These are phyloP conservation scores for Tolypocladium capitatum DNA, from an alignment of 2,329 filamentous ascomycete species.

Conservation along the genomic window DNA sequence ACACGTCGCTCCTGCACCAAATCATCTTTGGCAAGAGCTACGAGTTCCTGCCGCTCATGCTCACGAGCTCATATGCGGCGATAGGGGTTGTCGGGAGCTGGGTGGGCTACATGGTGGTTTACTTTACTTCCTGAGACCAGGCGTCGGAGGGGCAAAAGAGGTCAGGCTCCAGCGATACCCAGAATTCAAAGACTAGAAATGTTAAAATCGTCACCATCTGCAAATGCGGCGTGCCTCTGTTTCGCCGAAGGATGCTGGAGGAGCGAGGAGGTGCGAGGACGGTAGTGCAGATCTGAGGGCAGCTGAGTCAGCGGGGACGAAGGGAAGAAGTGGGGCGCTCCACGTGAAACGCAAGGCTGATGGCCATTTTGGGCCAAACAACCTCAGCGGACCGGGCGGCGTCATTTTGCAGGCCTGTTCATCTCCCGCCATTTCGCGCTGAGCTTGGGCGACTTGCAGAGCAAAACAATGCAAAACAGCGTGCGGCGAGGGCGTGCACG, in stretches of 20 bases:
- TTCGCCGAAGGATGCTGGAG: background rate
- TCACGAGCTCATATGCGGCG: conserved; percentile 87
- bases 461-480: background rate
- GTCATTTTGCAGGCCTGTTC: background rate
- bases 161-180: conserved; percentile 9
- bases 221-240: background rate
- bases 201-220: background rate
- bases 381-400: background rate
- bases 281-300: conserved; percentile 1
- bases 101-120: conserved; percentile 88
- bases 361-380: conserved; percentile 9
- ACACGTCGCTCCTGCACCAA: conserved; percentile 74
- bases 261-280: background rate
- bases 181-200: conserved; percentile 2
- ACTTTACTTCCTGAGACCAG: conserved; percentile 46
- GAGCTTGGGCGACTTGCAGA: background rate
- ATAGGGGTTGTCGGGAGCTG: conserved; percentile 93
- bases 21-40: conserved; percentile 71
- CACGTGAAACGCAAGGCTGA: conserved; percentile 19
- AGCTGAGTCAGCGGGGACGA: conserved; percentile 12
- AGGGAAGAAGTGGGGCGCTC: conserved; percentile 11
- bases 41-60: conserved; percentile 93
- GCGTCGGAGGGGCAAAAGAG: background rate
- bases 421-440: background rate
- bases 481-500: background rate